phyloP scores from a whole-genome alignment of 257 asterid genomes.

The Ligustrum vulgare region DNA sequence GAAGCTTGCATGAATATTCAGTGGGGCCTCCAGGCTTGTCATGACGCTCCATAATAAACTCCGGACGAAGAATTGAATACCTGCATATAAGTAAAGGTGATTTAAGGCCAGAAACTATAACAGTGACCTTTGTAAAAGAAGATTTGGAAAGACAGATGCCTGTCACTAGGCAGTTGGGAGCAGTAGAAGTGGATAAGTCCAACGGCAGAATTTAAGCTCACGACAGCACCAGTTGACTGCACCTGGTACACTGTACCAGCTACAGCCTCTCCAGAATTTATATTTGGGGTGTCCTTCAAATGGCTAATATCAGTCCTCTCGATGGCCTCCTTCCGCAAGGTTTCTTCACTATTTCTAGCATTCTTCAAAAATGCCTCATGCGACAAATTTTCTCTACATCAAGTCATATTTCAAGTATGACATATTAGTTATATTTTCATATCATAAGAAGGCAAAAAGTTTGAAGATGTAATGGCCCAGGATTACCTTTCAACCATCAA shows the following conservation, averaged over 20 bases:
- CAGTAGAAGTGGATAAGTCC: slow-evolving; percentile 97
- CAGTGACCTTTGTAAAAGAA: background rate
- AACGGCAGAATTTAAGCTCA: slow-evolving; percentile 98
- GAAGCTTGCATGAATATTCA: slow-evolving; percentile 96
- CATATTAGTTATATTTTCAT: slow-evolving; percentile 14
- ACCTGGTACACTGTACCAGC: slow-evolving; percentile 78
- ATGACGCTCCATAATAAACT: slow-evolving; percentile 86
- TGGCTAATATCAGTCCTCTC: slow-evolving; percentile 99
- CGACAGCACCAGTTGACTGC: slow-evolving; percentile 98
- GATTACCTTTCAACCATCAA: slow-evolving; percentile 98
- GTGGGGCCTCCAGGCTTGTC: slow-evolving; percentile 71
- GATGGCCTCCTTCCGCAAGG: slow-evolving; percentile 95
- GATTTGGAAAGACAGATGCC: slow-evolving; percentile 46
- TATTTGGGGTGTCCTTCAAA: slow-evolving; percentile 60
- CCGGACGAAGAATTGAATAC: slow-evolving; percentile 96
- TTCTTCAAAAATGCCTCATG: slow-evolving; percentile 87
- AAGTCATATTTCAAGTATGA: slow-evolving; percentile 20
- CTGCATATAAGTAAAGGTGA: slow-evolving; percentile 34
- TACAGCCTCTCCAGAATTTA: slow-evolving; percentile 54
- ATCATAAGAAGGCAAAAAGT: slow-evolving; percentile 18
- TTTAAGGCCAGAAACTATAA: background rate
- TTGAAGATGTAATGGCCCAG: slow-evolving; percentile 21
- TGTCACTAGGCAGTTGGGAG: slow-evolving; percentile 97
- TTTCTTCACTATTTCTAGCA: slow-evolving; percentile 97
- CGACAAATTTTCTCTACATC: slow-evolving; percentile 76